phyloP scores from a whole-genome alignment of 441 rosid genomes.

The Gossypium aridum region DNA sequence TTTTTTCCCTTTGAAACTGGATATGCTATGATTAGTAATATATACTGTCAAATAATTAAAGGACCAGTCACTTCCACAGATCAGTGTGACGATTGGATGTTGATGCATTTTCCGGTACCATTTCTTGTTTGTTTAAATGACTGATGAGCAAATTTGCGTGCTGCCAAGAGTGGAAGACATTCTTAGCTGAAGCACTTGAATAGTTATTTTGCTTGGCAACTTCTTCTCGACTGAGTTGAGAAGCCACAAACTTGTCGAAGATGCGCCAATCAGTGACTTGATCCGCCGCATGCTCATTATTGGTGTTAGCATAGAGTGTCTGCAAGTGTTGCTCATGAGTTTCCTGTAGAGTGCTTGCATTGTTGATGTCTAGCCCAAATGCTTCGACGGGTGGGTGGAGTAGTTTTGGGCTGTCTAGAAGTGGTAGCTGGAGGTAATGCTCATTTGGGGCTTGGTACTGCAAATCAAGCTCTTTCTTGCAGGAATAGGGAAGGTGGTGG shows the following conservation, averaged over 20 bases:
- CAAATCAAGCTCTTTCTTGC: conserved; percentile 53
- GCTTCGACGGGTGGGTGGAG: conserved; percentile 27
- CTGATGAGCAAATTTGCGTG: conserved; percentile 17
- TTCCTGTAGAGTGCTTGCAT: conserved; percentile 36
- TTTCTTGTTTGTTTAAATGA: conserved; percentile 26
- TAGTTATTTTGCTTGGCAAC: conserved; percentile 27
- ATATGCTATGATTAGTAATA: conserved; percentile 29
- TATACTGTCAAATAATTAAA: conserved; percentile 7
- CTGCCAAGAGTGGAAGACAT: conserved; percentile 20
- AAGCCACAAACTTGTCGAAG: conserved; percentile 90
- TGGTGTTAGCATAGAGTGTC: conserved; percentile 23
- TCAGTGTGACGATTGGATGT: conserved; percentile 34
- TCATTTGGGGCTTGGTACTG: conserved; percentile 32
- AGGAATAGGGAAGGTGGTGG: conserved; percentile 29
- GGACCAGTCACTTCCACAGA: conserved; percentile 40
- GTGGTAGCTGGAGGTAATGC: conserved; percentile 70
- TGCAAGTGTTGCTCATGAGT: conserved; percentile 21
- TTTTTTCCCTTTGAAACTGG: conserved; percentile 10
- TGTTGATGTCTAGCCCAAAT: conserved; percentile 36
- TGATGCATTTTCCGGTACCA: conserved; percentile 28
- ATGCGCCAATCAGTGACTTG: conserved; percentile 85
- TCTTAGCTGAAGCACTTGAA: conserved; percentile 24
- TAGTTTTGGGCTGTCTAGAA: conserved; percentile 63
- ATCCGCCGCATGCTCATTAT: conserved; percentile 39
- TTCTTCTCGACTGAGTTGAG: conserved; percentile 76